Conservation (phyloP, 2,329 filamentous ascomycete species). For the Alternaria panax region DNA sequence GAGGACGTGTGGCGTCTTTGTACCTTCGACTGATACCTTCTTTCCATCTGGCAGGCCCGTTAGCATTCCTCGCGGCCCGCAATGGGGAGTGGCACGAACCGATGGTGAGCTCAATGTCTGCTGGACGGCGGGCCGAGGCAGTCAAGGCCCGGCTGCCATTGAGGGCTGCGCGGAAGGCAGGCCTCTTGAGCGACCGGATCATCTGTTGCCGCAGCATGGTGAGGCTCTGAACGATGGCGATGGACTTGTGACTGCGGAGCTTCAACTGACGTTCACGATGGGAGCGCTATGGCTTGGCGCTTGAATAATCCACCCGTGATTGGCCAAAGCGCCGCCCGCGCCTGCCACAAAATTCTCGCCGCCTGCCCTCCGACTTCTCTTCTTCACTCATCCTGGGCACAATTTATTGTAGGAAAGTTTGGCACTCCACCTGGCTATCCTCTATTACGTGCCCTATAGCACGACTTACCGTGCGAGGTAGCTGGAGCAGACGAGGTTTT, state of each 20-base stretch:
- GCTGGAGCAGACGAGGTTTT: constrained; percentile 69
- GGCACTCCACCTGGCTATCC: constrained; percentile 61
- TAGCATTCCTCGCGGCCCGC: constrained; percentile 37
- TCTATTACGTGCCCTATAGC: constrained; percentile 70
- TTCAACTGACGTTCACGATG: constrained; percentile 35
- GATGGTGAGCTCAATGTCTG: constrained; percentile 96
- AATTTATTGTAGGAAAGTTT: constrained; percentile 71
- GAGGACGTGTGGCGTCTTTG: constrained; percentile 15
- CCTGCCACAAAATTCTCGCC: constrained; percentile 38
- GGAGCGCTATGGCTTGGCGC: constrained; percentile 25
- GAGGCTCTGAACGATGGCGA: constrained; percentile 42
- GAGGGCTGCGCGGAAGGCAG: constrained; percentile 60
- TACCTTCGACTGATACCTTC: constrained; percentile 98
- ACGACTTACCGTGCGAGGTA: constrained; percentile 64
- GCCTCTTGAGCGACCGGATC: constrained; percentile 67
- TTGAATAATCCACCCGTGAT: constrained; percentile 39
- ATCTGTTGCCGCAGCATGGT: constrained; percentile 71
- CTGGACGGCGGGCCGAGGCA: constrained; percentile 77
- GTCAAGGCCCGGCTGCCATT: constrained; percentile 79
- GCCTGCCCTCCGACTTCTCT: constrained; percentile 36
- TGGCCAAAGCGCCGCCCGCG: constrained; percentile 35
- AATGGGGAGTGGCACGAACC: constrained; percentile 64
- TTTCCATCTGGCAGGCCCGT: constrained; percentile 77
- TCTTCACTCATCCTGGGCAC: constrained; percentile 67
- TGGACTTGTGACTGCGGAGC: constrained; percentile 33